Base-by-base conservation (phyloP, 345 rosid genomes). In the Brassica carinata region DNA sequence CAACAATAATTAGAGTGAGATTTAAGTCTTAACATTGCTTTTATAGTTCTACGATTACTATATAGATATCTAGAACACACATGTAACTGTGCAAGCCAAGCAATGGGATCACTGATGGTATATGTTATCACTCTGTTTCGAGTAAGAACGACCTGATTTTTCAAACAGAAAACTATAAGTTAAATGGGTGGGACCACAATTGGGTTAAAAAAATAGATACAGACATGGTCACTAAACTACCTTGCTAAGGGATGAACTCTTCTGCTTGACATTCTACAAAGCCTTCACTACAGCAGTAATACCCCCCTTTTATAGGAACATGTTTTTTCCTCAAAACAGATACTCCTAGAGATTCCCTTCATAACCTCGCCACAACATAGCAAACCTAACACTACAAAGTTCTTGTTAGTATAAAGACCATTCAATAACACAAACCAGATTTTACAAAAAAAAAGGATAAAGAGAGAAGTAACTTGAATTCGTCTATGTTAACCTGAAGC, bases 21-120 rank as follows among this genome's bases (percentile, higher is more conserved):
- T 64, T 34, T 4, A 66, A 66, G 8, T 27, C 36, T 5, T 40
- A 43, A 9, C n/a, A 29, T 10, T 38, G 33, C 48, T 72, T 63
- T 34, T 15, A 18, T 7, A 15, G 43, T 7, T 38, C 43, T 38
- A 38, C 43, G 7, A 8, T 40, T 40, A 40, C 45, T 38, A 40
- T 40, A 10, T 40, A 40, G 9, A 40, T 6, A 31, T 73, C 68
- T 14, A 67, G 64, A 80, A 59, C 71, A 57, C 55, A 90, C 97
- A 94, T 91, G 93, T 33, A 94, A 83, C 79, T 89, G 88, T 72
- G 97, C 92, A 61, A 94, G 75, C 97, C 92, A 91, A 64, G 88
- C 70, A 63, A 91, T 85, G 74, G 97, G 95, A 81, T 94, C 92
- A 64, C 92, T 87, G 72, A 87, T 87, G 26, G 26, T 2, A 74